A percentile compares a stretch with the other conserved stretches of the same genome.
Conservation (phyloP, 768 basidiomycete species). For the Scleroderma citrinum region DNA sequence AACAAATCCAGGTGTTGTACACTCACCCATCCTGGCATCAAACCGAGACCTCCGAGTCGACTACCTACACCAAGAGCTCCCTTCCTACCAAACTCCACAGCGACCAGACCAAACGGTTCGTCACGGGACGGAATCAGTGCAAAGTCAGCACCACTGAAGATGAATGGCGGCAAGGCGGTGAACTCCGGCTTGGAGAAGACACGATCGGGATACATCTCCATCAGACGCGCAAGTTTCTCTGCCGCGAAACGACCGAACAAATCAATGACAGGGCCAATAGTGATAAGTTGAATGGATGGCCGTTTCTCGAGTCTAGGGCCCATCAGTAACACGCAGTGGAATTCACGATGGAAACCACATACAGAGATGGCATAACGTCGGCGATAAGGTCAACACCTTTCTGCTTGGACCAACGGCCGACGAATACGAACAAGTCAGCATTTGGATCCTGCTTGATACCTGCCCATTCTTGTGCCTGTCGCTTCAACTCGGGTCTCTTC, state of each 20-base stretch:
- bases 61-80: constrained; percentile 94
- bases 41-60: constrained; percentile 88
- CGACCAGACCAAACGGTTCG: constrained; percentile 93
- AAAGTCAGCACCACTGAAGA: constrained; percentile 94
- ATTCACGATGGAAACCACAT: constrained; percentile 24
- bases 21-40: constrained; percentile 97
- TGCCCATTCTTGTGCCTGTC: constrained; percentile 94
- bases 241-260: constrained; percentile 93
- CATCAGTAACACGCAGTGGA: not conserved
- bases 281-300: constrained; percentile 77
- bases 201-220: constrained; percentile 93
- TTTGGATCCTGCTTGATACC: constrained; percentile 86
- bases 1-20: not conserved
- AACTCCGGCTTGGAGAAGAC: constrained; percentile 97
- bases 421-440: constrained; percentile 90
- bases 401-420: constrained; percentile 97
- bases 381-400: constrained; percentile 98
- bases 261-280: constrained; percentile 93
- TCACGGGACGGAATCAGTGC: constrained; percentile 94
- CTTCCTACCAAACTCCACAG: constrained; percentile 94
- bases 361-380: constrained; percentile 89
- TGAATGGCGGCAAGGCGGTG: constrained; percentile 85
- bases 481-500: constrained; percentile 85
- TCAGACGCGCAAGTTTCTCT: constrained; percentile 85
- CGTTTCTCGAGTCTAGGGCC: constrained; percentile 71